Evolutionary conservation across 164 flowering plant species (phyloP).

Genomic region (Vitis rotundifolia): DNA sequence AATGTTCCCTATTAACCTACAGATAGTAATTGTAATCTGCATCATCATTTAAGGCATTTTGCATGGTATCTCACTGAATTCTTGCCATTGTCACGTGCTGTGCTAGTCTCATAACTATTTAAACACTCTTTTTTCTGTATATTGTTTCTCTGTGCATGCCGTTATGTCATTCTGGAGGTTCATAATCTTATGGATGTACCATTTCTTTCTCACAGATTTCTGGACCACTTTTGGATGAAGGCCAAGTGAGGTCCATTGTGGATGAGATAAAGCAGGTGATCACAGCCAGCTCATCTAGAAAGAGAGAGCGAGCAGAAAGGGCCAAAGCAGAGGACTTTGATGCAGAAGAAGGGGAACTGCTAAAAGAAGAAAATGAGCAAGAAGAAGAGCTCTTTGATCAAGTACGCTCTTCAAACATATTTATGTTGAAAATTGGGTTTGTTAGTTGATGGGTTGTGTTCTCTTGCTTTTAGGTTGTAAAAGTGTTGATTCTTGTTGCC

Average conservation of each 20-base stretch:
- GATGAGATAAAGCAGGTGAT: constrained; percentile 88
- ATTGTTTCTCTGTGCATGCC: no score
- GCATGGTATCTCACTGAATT: no score
- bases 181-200: not conserved
- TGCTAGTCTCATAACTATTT: no score
- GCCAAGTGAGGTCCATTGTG: constrained; percentile 78
- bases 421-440: no score
- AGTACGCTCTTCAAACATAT: constrained; percentile 35
- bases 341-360: constrained; percentile 88
- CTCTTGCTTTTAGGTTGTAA: not conserved
- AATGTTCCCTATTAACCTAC: no score
- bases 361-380: constrained; percentile 94
- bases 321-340: constrained; percentile 94
- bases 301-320: constrained; percentile 83
- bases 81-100: no score
- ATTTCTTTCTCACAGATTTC: constrained; percentile 49
- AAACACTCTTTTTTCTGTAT: no score
- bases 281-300: constrained; percentile 87
- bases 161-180: not conserved
- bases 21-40: no score
- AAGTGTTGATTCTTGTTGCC: not conserved
- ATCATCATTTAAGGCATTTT: no score
- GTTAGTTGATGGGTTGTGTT: no score
- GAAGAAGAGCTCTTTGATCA: constrained; percentile 97
- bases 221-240: constrained; percentile 77